Evolutionary conservation across 2,329 filamentous ascomycete genomes (phyloP), one percentile per base, ranked within the genome.

Genomic region (Verticillium dahliae): DNA sequence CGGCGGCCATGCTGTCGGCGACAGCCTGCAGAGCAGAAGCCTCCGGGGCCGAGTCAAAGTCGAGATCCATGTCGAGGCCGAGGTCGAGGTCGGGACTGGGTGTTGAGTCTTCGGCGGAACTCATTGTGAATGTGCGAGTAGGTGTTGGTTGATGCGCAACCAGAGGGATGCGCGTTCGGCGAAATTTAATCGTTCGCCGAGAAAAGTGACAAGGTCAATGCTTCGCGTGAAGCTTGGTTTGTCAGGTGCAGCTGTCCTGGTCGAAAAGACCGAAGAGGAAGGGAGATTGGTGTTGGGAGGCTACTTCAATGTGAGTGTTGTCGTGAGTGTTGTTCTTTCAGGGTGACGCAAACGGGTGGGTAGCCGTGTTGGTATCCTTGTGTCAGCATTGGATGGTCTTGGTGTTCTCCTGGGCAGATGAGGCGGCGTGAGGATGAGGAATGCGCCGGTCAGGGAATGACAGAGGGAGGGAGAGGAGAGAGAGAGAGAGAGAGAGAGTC

Each of bases 1-100:
- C 58, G 41, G 27, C 39, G 5, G 58, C 41, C 31, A 59, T 52
- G 58, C 58, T 59, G 58, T 59, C 58, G 33, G 58, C 58, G n/a
- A 59, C 58, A 33, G 45, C 58, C 58, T 59, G 58, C 41, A 59
- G 58, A 9, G 58, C 58, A 13, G 15, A 52, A 10, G 58, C 41
- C 41, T 59, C 58, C n/a, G 45, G 33, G n/a, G 33, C 22, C 31
- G 58, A 18, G 31, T 52, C 58, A 31, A 59, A 55, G 18, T 59
- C 41, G 22, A 59, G 39, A 41, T 59, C 58, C 27, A 59, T 45
- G 34, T 59, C 58, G 41, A 45, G 41, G n/a, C 34, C 33, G 27
- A 56, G 54, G 27, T 56, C 54, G 33, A 56, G 54, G 15, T 56
- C 54, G 27, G 45, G 45, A 10, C 45, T n/a, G 45, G 45, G 45